Evolutionary conservation across 2,329 filamentous ascomycete genomes (phyloP).

Genomic region (Hypoxylon sp.): DNA sequence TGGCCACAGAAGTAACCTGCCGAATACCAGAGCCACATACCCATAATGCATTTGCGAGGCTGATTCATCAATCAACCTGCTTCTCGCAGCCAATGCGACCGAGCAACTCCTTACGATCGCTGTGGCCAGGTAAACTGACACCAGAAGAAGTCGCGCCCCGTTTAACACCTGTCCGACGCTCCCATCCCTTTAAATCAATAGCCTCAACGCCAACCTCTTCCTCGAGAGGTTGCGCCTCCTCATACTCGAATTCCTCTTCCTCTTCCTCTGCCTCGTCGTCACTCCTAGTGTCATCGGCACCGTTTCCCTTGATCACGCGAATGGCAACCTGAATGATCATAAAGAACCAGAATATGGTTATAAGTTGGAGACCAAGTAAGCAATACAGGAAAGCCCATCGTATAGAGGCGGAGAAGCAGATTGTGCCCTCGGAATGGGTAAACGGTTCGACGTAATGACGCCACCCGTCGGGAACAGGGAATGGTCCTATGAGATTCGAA

Average conservation of each 20-base stretch:
- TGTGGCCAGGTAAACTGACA: conserved; percentile 77
- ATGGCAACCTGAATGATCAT: conserved; percentile 89
- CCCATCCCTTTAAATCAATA: conserved; percentile 75
- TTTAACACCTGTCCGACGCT: conserved; percentile 68
- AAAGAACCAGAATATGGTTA: conserved; percentile 89
- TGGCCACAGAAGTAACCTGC: conserved; percentile 21
- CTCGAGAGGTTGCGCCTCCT: conserved; percentile 71
- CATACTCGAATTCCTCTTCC: conserved; percentile 66
- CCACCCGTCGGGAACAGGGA: conserved; percentile 65
- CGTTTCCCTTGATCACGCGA: conserved; percentile 80
- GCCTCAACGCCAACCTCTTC: conserved; percentile 82
- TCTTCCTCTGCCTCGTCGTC: conserved; percentile 83
- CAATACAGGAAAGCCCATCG: conserved; percentile 82
- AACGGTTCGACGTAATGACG: conserved; percentile 81
- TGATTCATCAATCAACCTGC: conserved; percentile 65
- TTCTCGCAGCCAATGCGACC: conserved; percentile 88
- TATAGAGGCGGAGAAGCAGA: conserved; percentile 84
- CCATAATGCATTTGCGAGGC: conserved; percentile 18
- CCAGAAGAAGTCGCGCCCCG: conserved; percentile 67
- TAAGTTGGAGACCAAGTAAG: conserved; percentile 81
- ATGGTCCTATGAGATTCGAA: conserved; percentile 67
- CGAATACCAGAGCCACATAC: conserved; percentile 9
- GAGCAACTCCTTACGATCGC: conserved; percentile 83
- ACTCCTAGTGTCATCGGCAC: conserved; percentile 87
- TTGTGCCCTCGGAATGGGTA: conserved; percentile 74